Percentiles rank a stretch among this genome's conserved stretches.
phyloP scores from a whole-genome alignment of 805 yeast genomes.

The Hanseniaspora taiwanica region DNA sequence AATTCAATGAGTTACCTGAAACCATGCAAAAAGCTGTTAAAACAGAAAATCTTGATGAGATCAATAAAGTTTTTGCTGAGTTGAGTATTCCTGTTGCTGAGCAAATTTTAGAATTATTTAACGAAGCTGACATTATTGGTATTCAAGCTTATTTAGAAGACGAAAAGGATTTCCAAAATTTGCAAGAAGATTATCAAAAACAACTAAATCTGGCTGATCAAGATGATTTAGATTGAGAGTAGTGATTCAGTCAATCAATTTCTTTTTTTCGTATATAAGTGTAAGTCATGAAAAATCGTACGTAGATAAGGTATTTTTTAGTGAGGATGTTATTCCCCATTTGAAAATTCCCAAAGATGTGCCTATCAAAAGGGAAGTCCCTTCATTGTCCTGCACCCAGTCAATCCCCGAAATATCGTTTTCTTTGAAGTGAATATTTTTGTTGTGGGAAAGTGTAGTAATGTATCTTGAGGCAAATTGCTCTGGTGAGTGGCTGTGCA shows the following conservation, averaged over 20 bases:
- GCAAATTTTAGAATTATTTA: constrained; percentile 53
- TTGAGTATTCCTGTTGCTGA: constrained; percentile 75
- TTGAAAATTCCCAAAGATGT: constrained; percentile 52
- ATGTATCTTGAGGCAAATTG: no score
- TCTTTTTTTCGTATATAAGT: no score
- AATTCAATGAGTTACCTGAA: constrained; percentile 44
- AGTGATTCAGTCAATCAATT: background rate
- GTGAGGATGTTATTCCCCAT: constrained; percentile 59
- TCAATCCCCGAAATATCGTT: constrained; percentile 50
- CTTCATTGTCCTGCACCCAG: constrained; percentile 37
- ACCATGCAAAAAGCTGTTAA: constrained; percentile 65
- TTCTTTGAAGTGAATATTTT: constrained; percentile 21
- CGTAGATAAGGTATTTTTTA: constrained; percentile 48
- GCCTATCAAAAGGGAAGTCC: constrained; percentile 45
- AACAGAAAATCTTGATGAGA: constrained; percentile 58
- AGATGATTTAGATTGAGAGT: background rate
- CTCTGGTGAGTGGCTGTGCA: background rate
- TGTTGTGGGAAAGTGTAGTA: constrained; percentile 5
- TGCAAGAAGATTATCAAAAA: constrained; percentile 31
- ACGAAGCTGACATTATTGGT: constrained; percentile 73
- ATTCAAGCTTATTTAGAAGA: constrained; percentile 65
- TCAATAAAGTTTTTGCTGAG: constrained; percentile 67
- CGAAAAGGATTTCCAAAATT: constrained; percentile 52
- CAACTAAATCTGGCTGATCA: background rate
- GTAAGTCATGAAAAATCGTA: constrained; percentile 34